Evolutionary conservation across 192 early-diverging fungal genomes (phyloP).

Genomic region (Cladochytrium replicatum): DNA sequence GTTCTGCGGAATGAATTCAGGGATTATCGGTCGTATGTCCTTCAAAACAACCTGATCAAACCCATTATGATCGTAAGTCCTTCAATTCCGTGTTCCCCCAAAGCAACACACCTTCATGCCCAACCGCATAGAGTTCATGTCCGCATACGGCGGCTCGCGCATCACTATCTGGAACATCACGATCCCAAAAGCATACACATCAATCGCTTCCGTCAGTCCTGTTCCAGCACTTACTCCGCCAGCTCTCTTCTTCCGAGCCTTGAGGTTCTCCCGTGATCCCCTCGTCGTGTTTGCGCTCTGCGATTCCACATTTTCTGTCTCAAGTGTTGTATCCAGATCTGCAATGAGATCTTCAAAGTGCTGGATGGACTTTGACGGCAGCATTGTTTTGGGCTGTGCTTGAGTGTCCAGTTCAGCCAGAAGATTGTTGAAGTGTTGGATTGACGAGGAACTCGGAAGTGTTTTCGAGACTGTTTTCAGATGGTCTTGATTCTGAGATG

Average conservation of each 20-base stretch:
- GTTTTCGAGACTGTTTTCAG: too few species aligned
- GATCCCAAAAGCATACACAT: slow-evolving; percentile 30
- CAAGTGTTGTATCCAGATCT: too few species aligned
- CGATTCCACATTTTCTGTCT: too few species aligned
- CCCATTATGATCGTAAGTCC: neutral
- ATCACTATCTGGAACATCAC: slow-evolving; percentile 25
- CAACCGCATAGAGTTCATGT: slow-evolving; percentile 19
- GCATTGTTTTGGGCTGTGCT: too few species aligned
- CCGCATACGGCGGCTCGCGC: slow-evolving; percentile 13
- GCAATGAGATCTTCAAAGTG: too few species aligned
- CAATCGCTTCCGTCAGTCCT: slow-evolving; percentile 9
- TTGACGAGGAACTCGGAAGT: too few species aligned
- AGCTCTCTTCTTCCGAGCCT: neutral
- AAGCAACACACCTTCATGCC: slow-evolving; percentile 17
- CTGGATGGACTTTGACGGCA: too few species aligned
- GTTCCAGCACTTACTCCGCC: neutral
- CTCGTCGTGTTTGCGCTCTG: too few species aligned
- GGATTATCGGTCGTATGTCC: slow-evolving; percentile 15
- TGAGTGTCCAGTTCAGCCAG: too few species aligned
- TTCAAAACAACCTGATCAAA: slow-evolving; percentile 10
- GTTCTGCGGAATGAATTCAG: slow-evolving; percentile 17
- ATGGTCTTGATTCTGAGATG: too few species aligned
- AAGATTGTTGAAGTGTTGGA: too few species aligned
- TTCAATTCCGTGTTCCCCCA: slow-evolving; percentile 3
- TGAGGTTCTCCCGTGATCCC: too few species aligned